Evolutionary conservation across 208 protist species (phyloP).

Genomic region (Leishmania tropica): DNA sequence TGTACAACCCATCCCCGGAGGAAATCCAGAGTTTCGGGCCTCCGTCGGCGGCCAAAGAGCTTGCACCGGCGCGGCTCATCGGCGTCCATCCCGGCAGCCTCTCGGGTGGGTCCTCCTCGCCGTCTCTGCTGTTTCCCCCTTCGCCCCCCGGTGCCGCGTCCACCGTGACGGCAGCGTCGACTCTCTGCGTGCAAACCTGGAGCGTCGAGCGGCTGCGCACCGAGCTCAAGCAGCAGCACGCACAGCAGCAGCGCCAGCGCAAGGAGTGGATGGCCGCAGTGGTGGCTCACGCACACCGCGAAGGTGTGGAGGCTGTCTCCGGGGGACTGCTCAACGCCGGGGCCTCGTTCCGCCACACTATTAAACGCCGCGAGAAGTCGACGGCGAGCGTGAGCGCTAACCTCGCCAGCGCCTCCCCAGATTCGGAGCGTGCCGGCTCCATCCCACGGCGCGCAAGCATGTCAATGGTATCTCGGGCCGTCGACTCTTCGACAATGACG

Average conservation of each 20-base stretch:
- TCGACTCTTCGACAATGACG: not conserved
- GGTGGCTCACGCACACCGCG: not conserved
- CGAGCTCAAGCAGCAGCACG: conserved; percentile 32
- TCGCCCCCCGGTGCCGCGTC: not conserved
- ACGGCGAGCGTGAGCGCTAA: conserved; percentile 17
- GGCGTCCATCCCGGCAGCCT: conserved; percentile 6
- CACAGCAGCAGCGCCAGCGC: conserved; percentile 27
- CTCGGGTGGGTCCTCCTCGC: not conserved
- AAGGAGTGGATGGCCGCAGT: conserved; percentile 22
- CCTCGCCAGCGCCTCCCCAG: not conserved
- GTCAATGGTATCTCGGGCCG: not conserved
- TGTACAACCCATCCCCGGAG: conserved; percentile 15
- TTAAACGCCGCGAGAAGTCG: conserved; percentile 19
- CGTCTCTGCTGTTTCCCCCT: not conserved
- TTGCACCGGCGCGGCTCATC: not conserved
- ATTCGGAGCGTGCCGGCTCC: not conserved
- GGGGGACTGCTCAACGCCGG: not conserved
- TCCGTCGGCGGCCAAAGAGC: not conserved
- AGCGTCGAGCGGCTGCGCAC: conserved; percentile 20
- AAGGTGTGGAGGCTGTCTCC: not conserved
- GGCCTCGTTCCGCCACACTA: conserved; percentile 16
- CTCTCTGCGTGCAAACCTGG: conserved; percentile 19
- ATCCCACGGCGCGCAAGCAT: conserved; percentile 14
- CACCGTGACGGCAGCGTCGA: not conserved
- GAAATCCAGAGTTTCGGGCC: conserved; percentile 11